phyloP scores from a whole-genome alignment of 108 stramenopile genomes.

The Pseudonitzschia delicatissima region DNA sequence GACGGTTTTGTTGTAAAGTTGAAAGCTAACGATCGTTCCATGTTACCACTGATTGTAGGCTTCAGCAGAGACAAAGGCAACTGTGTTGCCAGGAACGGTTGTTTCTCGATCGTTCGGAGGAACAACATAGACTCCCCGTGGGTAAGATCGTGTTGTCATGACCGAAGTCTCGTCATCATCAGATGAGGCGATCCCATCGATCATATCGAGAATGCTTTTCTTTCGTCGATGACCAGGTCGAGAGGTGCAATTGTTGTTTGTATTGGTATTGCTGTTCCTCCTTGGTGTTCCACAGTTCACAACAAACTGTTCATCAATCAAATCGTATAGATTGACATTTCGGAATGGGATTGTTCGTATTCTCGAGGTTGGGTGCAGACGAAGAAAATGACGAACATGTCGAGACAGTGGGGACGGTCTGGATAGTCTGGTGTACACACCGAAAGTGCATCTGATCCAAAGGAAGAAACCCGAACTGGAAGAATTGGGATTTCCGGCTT shows the following conservation, averaged over 20 bases:
- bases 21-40: neutral
- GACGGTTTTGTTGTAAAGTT: constrained; percentile 5
- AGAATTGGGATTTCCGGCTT: neutral
- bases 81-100: neutral
- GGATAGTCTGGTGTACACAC: neutral
- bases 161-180: constrained; percentile 9
- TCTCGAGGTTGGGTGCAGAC: too few species aligned
- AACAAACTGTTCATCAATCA: constrained; percentile 9
- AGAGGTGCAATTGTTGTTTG: neutral
- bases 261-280: neutral
- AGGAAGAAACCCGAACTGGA: neutral
- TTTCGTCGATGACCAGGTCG: neutral
- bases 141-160: constrained; percentile 14
- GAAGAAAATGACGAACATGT: neutral
- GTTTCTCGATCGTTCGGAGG: neutral
- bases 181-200: neutral
- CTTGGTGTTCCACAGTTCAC: neutral
- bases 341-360: too few species aligned
- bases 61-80: constrained; percentile 10
- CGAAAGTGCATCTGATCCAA: neutral
- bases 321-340: constrained; percentile 4
- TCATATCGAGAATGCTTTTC: constrained; percentile 11
- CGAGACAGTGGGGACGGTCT: neutral
- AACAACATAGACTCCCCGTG: constrained; percentile 5
- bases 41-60: constrained; percentile 9